These are phyloP conservation scores for Parathielavia hyrcaniae DNA, from an alignment of 495 filamentous ascomycete species.

Conservation along the genomic window DNA sequence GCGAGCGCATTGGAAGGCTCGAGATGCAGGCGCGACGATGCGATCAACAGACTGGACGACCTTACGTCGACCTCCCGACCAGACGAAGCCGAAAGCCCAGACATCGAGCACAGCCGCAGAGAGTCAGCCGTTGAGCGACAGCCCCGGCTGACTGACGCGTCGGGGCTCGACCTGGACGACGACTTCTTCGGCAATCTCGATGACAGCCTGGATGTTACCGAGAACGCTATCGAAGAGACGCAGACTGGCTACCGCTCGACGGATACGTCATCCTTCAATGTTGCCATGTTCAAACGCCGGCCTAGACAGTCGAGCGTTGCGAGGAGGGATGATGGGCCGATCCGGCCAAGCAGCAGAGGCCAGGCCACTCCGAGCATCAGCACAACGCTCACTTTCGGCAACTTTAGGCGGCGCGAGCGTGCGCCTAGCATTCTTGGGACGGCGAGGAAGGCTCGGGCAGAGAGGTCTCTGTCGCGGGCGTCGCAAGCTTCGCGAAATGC, in stretches of 20 bases:
- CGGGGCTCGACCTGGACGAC: slow-evolving; percentile 45
- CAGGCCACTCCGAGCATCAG: slow-evolving; percentile 41
- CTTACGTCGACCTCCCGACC: slow-evolving; percentile 34
- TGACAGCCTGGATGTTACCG: slow-evolving; percentile 35
- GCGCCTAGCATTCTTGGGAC: slow-evolving; percentile 47
- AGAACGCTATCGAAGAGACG: slow-evolving; percentile 24
- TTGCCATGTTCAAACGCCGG: slow-evolving; percentile 40
- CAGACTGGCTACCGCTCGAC: slow-evolving; percentile 36
- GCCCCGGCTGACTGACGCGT: slow-evolving; percentile 34
- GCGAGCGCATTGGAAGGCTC: slow-evolving; percentile 28
- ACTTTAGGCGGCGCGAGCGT: slow-evolving; percentile 41
- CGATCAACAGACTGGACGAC: slow-evolving; percentile 37
- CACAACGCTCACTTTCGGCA: slow-evolving; percentile 42
- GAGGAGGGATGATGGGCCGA: slow-evolving; percentile 39
- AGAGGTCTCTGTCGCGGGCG: slow-evolving; percentile 27
- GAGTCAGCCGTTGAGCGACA: slow-evolving; percentile 19
- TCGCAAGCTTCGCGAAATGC: slow-evolving; percentile 22
- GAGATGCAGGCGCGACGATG: slow-evolving; percentile 34
- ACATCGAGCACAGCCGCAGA: slow-evolving; percentile 30
- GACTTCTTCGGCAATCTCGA: slow-evolving; percentile 42
- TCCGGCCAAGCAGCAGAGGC: slow-evolving; percentile 46
- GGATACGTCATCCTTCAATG: slow-evolving; percentile 42
- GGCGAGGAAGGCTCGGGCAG: slow-evolving; percentile 32
- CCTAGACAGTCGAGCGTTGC: slow-evolving; percentile 44
- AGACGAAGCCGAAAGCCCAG: slow-evolving; percentile 15